A percentile compares a stretch with the other conserved stretches of the same genome.
Evolutionary conservation across 345 rosid genomes (phyloP).

Genomic region (Populus alba): DNA sequence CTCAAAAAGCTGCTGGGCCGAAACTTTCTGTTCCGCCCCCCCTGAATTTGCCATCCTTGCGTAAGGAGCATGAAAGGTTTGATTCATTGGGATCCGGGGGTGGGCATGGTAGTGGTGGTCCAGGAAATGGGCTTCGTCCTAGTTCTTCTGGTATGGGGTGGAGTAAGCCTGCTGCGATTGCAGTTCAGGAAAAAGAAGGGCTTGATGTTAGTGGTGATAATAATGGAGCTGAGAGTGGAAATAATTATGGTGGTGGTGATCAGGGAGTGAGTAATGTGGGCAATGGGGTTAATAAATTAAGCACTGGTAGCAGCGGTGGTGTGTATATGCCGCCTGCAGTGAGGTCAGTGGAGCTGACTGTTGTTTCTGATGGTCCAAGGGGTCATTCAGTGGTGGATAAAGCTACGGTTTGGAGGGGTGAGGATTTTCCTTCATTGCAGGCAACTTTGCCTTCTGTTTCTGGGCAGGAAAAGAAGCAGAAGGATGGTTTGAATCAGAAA

Average conservation of each 20-base stretch:
- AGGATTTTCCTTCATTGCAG: slow-evolving; percentile 88
- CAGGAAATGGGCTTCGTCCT: slow-evolving; percentile 73
- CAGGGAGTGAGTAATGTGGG: slow-evolving; percentile 32
- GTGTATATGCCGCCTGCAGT: slow-evolving; percentile 51
- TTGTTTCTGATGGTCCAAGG: slow-evolving; percentile 33
- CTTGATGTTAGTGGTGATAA: slow-evolving; percentile 22
- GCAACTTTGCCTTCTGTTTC: slow-evolving; percentile 63
- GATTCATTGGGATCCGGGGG: slow-evolving; percentile 68
- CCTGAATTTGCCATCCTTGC: slow-evolving; percentile 86
- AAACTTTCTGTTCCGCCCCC: slow-evolving; percentile 99
- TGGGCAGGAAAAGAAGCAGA: slow-evolving; percentile 64
- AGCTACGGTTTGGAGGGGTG: slow-evolving; percentile 73
- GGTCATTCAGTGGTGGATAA: slow-evolving; percentile 42
- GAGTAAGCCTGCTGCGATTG: slow-evolving; percentile 66
- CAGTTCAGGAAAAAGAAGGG: slow-evolving; percentile 59
- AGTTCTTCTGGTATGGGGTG: slow-evolving; percentile 84
- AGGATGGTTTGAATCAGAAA: slow-evolving; percentile 61
- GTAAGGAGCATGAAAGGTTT: slow-evolving; percentile 85
- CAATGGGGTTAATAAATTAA: slow-evolving; percentile 44
- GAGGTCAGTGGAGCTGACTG: slow-evolving; percentile 29
- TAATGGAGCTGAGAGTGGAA: background rate
- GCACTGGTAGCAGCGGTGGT: slow-evolving; percentile 21
- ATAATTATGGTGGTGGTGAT: slow-evolving; percentile 33
- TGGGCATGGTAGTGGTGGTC: slow-evolving; percentile 57
- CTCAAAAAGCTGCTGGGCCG: slow-evolving; percentile 75